Evolutionary conservation across 1,139 yeast genomes (phyloP).

Genomic region (Candida smagusa): DNA sequence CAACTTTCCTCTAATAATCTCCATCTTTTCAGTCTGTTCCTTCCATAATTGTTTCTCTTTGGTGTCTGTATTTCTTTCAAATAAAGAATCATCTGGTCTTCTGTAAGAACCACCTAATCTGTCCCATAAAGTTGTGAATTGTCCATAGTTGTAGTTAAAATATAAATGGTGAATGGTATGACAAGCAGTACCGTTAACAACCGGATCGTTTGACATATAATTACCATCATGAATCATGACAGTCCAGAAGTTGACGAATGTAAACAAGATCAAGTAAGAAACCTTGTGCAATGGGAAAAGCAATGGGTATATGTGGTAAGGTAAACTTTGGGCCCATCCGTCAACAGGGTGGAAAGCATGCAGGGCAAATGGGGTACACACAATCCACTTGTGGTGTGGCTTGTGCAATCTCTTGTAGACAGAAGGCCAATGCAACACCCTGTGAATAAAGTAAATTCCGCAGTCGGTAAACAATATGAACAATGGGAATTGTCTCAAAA

Average conservation of each 20-base stretch:
- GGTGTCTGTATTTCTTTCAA: conserved; percentile 55
- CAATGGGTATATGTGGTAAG: conserved; percentile 89
- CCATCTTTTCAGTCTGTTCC: conserved; percentile 73
- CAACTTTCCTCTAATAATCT: conserved; percentile 69
- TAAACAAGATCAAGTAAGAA: conserved; percentile 74
- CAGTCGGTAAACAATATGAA: conserved; percentile 92
- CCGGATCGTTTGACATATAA: conserved; percentile 87
- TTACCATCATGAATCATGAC: conserved; percentile 98
- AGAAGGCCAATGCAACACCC: conserved; percentile 88
- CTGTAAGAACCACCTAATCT: conserved; percentile 92
- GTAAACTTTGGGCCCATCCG: conserved; percentile 88
- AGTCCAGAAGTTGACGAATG: conserved; percentile 95
- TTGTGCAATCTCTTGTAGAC: conserved; percentile 86
- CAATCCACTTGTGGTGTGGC: conserved; percentile 99
- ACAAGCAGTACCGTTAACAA: conserved; percentile 96
- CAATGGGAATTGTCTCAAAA: conserved; percentile 63
- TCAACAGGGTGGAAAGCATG: conserved; percentile 99
- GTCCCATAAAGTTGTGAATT: conserved; percentile 97
- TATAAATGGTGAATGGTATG: conserved; percentile 95
- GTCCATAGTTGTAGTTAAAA: conserved; percentile 97
- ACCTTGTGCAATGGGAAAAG: conserved; percentile 89
- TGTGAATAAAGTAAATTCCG: conserved; percentile 85
- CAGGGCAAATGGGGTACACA: conserved; percentile 96
- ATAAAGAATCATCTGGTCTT: conserved; percentile 83
- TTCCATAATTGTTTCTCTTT: conserved; percentile 62